A percentile compares a stretch with the other conserved stretches of the same genome.
Conservation (phyloP, 2,329 filamentous ascomycete genomes). For the Aspergillus unguis region DNA sequence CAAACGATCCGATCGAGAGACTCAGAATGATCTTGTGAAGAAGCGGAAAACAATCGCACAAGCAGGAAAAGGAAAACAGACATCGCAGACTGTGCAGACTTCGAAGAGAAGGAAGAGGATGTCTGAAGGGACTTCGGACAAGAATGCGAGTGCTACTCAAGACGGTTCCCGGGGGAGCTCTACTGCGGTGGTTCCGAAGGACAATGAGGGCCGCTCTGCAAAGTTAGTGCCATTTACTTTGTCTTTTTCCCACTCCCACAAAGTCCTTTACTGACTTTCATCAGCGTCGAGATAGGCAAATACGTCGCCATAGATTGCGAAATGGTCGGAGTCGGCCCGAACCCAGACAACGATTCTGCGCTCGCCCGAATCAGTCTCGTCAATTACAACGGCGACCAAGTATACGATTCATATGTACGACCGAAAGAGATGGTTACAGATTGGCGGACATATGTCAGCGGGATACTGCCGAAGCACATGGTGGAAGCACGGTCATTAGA, state of each 20-base stretch:
- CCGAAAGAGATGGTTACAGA: slow-evolving; percentile 77
- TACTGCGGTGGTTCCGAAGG: slow-evolving; percentile 49
- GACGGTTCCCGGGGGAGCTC: slow-evolving; percentile 62
- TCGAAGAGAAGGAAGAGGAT: slow-evolving; percentile 32
- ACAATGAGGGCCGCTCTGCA: slow-evolving; percentile 61
- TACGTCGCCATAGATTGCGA: slow-evolving; percentile 95
- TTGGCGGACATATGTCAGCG: slow-evolving; percentile 84
- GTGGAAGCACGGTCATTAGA: slow-evolving; percentile 66
- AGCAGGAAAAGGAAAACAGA: slow-evolving; percentile 19
- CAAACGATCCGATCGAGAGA: slow-evolving; percentile 32
- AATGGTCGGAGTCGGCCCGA: slow-evolving; percentile 80
- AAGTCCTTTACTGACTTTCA: slow-evolving; percentile 22
- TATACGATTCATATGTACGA: slow-evolving; percentile 91
- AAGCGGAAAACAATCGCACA: slow-evolving; percentile 27
- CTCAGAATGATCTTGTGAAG: slow-evolving; percentile 32
- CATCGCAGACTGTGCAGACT: slow-evolving; percentile 18
- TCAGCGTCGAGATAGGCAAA: slow-evolving; percentile 71
- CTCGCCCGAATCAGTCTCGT: slow-evolving; percentile 86
- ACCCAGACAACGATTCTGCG: slow-evolving; percentile 65
- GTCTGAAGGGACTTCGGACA: slow-evolving; percentile 22
- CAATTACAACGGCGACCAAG: slow-evolving; percentile 86
- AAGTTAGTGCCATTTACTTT: slow-evolving; percentile 30
- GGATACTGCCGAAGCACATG: slow-evolving; percentile 73
- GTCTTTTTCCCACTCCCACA: slow-evolving; percentile 11
- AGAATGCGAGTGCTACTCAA: slow-evolving; percentile 54